Base-by-base conservation (phyloP, 352 stramenopile genomes). In the Phytophthora sojae region DNA sequence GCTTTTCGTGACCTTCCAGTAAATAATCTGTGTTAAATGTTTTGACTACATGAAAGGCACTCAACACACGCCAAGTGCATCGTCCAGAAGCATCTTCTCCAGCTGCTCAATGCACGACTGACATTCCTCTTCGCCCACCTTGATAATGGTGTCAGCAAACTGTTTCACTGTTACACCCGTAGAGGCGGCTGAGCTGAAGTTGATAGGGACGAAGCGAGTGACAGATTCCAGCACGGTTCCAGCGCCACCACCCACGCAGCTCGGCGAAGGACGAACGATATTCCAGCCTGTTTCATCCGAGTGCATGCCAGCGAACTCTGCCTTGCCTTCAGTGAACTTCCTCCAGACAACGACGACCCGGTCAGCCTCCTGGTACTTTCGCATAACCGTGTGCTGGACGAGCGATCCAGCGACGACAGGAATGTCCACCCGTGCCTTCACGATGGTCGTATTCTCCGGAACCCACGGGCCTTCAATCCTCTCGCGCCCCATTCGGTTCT, bases 221-320 rank as follows among this genome's bases (percentile, higher is more conserved):
- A 76, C 29, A 0, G 67, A 64, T 25, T 79, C 62, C 37, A 79
- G 14, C 7, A 65, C 6, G 7, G 72, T 67, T 0, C 61, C 42
- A 6, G 42, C 44, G 47, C 54, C 56, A 14, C 56, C 61, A 3
- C 47, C 39, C 15, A 30, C 39, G 30, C 30, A 59, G 25, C 50
- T 61, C 5, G 39, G 12, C 12, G 70, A 76, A 4, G 74, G 66
- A 0, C 67, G 71, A 1, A 82, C 19, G 19, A 79, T 64, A 29
- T 66, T 73, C 84, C 84, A 92, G 3, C 81, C 82, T 1, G 80
- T 92, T 57, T 90, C 80, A 26, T 92, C 82, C 37, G 79, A 81
- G 55, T 83, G 79, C 72, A 90, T 80, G 0, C 75, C 76, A 58
- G 71, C 77, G 42, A 76, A 76, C 11, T 17, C 37, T 1, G 75